Evolutionary conservation across 805 yeast species (phyloP).

Genomic region (Kodamaea nitidulidarum): DNA sequence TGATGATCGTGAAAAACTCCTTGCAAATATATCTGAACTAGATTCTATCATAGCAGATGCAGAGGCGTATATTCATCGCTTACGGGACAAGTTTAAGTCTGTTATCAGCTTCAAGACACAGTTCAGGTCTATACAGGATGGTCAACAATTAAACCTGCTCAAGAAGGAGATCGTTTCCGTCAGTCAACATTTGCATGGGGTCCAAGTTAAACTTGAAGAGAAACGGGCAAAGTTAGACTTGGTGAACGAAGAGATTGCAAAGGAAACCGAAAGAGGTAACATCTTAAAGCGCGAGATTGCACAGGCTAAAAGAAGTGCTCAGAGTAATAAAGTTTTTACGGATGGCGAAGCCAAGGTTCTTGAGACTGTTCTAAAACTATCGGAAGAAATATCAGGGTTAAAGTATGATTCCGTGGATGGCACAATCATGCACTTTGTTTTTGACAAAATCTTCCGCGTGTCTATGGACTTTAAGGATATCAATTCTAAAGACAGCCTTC

Average conservation of each 20-base stretch:
- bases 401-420: conserved; percentile 14
- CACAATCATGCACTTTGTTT: conserved; percentile 11
- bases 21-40: conserved; percentile 13
- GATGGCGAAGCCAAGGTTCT: conserved; percentile 19
- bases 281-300: conserved; percentile 12
- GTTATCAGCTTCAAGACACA: conserved; percentile 11
- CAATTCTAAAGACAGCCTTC: not conserved
- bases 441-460: conserved; percentile 12
- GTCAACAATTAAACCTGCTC: conserved; percentile 12
- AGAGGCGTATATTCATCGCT: conserved; percentile 7
- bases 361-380: conserved; percentile 18
- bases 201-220: conserved; percentile 10
- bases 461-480: not conserved
- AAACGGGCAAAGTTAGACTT: conserved; percentile 10
- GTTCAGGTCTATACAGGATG: conserved; percentile 11
- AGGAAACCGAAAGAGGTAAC: conserved; percentile 10
- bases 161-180: conserved; percentile 17
- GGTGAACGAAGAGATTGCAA: conserved; percentile 11
- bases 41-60: conserved; percentile 12
- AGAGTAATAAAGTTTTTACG: conserved; percentile 17
- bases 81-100: conserved; percentile 16
- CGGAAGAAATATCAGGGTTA: conserved; percentile 26
- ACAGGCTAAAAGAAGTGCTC: conserved; percentile 10
- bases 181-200: conserved; percentile 13
- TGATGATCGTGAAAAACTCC: conserved; percentile 17